Percentiles rank a stretch among this genome's conserved stretches.
phyloP scores from a whole-genome alignment of 768 basidiomycete species.

The Leccinellum albellum region DNA sequence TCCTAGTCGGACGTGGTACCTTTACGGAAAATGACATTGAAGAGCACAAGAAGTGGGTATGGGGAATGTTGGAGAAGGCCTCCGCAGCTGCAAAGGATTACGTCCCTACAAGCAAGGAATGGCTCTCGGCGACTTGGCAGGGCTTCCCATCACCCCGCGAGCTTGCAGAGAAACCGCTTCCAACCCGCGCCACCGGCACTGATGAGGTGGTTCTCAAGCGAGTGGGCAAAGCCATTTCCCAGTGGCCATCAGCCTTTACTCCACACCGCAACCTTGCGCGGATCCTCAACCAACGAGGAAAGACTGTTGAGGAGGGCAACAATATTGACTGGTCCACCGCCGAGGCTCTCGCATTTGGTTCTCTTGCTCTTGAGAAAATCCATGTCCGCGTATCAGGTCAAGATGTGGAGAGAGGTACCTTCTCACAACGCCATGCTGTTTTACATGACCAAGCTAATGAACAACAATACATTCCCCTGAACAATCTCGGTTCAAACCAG shows the following conservation, averaged over 20 bases:
- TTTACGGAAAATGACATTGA: conserved; percentile 96
- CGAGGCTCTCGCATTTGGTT: conserved; percentile 94
- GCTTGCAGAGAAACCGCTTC: conserved; percentile 87
- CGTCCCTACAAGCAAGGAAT: conserved; percentile 90
- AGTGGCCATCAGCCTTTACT: conserved; percentile 79
- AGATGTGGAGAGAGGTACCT: conserved; percentile 98
- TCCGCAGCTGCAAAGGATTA: conserved; percentile 94
- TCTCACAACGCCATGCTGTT: conserved; percentile 97
- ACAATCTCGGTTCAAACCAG: conserved; percentile 83
- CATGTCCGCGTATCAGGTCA: conserved; percentile 96
- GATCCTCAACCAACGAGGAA: conserved; percentile 83
- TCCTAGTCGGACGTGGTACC: conserved; percentile 83
- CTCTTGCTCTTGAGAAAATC: conserved; percentile 87
- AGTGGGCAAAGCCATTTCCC: conserved; percentile 84
- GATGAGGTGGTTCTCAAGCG: conserved; percentile 72
- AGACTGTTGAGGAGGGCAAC: conserved; percentile 84
- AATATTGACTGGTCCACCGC: conserved; percentile 99
- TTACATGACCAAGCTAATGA: conserved; percentile 95
- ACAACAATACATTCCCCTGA: conserved; percentile 83
- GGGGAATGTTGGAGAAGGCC: conserved; percentile 97
- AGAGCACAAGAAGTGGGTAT: conserved; percentile 99
- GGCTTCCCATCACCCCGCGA: conserved; percentile 98
- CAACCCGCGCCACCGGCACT: conserved; percentile 84
- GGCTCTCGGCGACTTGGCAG: conserved; percentile 97
- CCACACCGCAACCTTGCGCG: conserved; percentile 92